A percentile compares a stretch with the other conserved stretches of the same genome.
Conservation (phyloP, 139 green algal genomes). For the Haematococcus lacustris region DNA sequence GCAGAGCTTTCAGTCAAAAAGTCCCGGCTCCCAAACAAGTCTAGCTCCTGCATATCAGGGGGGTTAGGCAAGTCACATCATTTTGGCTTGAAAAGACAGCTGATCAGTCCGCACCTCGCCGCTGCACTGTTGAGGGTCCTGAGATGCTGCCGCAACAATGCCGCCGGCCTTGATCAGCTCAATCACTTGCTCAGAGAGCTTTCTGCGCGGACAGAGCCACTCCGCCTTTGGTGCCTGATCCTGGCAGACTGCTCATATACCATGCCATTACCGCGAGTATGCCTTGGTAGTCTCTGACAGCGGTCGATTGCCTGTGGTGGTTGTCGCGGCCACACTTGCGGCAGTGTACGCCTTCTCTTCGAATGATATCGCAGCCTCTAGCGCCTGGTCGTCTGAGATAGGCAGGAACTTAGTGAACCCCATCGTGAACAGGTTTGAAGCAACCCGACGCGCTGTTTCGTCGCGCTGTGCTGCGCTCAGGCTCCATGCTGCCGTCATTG, state of each 20-base stretch:
- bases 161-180: slow-evolving; percentile 39
- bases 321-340: slow-evolving; percentile 63
- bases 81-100: background rate
- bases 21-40: slow-evolving; percentile 77
- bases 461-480: slow-evolving; percentile 46
- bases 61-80: background rate
- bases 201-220: slow-evolving; percentile 27
- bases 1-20: slow-evolving; percentile 73
- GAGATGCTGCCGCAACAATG: slow-evolving; percentile 7
- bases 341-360: slow-evolving; percentile 80
- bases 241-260: background rate
- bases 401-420: slow-evolving; percentile 43
- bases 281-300: slow-evolving; percentile 27
- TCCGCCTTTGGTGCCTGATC: background rate
- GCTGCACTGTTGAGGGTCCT: background rate
- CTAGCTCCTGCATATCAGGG: slow-evolving; percentile 34
- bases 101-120: background rate
- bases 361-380: slow-evolving; percentile 30
- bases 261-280: slow-evolving; percentile 33
- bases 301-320: slow-evolving; percentile 68
- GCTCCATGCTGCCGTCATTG: slow-evolving; percentile 40
- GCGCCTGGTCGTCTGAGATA: slow-evolving; percentile 38
- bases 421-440: slow-evolving; percentile 50
- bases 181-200: slow-evolving; percentile 62
- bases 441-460: slow-evolving; percentile 50